phyloP scores from a whole-genome alignment of 257 asterid species.

The Solanum ahanhuiri region DNA sequence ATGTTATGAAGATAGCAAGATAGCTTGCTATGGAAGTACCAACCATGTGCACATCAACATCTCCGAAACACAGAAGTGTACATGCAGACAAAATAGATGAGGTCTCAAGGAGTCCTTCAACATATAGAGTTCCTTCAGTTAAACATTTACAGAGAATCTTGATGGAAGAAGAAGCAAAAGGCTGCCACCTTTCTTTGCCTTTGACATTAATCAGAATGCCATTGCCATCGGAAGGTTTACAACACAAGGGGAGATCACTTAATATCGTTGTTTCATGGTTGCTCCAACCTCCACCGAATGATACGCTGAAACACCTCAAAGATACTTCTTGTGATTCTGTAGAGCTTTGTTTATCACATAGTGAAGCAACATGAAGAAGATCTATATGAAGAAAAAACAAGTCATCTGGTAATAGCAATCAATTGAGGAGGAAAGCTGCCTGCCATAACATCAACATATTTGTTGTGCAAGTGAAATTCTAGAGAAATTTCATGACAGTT shows the following conservation, averaged over 20 bases:
- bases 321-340: conserved; percentile 30
- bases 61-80: conserved; percentile 64
- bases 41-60: conserved; percentile 83
- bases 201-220: conserved; percentile 67
- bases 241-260: conserved; percentile 49
- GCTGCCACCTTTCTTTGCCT: conserved; percentile 60
- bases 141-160: conserved; percentile 75
- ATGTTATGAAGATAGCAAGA: conserved; percentile 11
- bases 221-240: conserved; percentile 41
- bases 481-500: neutral
- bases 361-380: conserved; percentile 38
- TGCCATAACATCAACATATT: neutral
- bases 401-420: conserved; percentile 1
- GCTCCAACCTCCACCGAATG: conserved; percentile 39
- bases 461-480: neutral
- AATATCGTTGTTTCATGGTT: conserved; percentile 26
- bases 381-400: conserved; percentile 22
- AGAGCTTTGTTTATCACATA: conserved; percentile 20
- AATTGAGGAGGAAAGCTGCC: neutral
- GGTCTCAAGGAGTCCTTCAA: conserved; percentile 73
- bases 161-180: conserved; percentile 65
- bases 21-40: conserved; percentile 13
- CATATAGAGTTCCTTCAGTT: conserved; percentile 79
- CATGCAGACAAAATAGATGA: conserved; percentile 63
- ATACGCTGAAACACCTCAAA: conserved; percentile 44